Conservation (phyloP, 768 basidiomycete species). For the Termitomyces sp. region DNA sequence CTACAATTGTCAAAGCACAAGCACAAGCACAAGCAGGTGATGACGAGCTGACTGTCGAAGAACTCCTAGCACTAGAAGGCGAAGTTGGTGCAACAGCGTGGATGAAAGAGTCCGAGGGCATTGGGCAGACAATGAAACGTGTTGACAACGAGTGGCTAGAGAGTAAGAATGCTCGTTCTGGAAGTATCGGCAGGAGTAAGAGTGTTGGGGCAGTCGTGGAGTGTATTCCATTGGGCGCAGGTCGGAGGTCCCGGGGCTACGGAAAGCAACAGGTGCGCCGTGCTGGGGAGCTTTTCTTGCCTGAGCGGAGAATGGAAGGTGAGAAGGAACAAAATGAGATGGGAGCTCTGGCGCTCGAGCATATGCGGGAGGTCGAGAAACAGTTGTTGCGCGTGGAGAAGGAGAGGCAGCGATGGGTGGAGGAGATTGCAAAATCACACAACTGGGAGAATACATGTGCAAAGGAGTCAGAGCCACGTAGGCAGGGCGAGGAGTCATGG, state of each 20-base stretch:
- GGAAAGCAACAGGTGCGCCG: neutral
- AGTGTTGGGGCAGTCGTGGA: neutral
- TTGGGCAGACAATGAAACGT: slow-evolving; percentile 10
- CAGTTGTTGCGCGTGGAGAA: slow-evolving; percentile 2
- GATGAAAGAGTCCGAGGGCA: slow-evolving; percentile 6
- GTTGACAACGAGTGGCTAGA: neutral
- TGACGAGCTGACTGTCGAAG: slow-evolving; percentile 14
- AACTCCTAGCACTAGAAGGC: slow-evolving; percentile 10
- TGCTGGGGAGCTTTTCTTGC: slow-evolving; percentile 7
- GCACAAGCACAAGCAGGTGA: neutral
- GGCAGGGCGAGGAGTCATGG: slow-evolving; percentile 4
- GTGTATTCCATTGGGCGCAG: slow-evolving; percentile 1
- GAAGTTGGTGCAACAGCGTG: slow-evolving; percentile 8
- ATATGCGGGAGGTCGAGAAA: slow-evolving; percentile 15
- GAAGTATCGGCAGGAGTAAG: neutral
- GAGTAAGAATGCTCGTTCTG: neutral
- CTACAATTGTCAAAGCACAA: neutral
- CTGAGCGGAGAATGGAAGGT: neutral
- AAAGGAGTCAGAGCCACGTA: neutral
- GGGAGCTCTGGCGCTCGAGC: slow-evolving; percentile 13
- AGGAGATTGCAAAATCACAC: neutral
- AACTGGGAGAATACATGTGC: neutral
- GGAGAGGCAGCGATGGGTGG: slow-evolving; percentile 5
- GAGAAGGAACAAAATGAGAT: slow-evolving; percentile 15
- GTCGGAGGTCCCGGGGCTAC: neutral